Evolutionary conservation across 192 early-diverging fungal genomes (phyloP), one percentile per base, ranked within the genome.

Genomic region (Entomortierella chlamydospora): DNA sequence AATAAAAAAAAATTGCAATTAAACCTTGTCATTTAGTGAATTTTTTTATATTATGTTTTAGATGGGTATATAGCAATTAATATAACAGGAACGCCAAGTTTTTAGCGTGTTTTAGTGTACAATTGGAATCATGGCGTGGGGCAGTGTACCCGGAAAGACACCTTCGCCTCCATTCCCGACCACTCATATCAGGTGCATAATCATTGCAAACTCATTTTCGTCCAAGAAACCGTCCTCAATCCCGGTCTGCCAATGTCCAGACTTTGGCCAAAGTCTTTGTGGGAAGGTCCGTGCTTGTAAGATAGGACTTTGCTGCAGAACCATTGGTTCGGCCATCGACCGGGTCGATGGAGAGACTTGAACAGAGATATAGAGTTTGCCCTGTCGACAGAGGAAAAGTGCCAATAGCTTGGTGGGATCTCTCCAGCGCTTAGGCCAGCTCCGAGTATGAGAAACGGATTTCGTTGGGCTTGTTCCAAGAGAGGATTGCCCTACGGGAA

Each of bases 191-290:
- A 94, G 64, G 68, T 92, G 91, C 93, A 96, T 93, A 0, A 92
- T 92, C 4, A 94, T 92, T 37, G 90, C 85, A 77, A 95, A 96
- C 83, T 96, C 92, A 60, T 95, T 94, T 47, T 85, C 61, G 57
- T 95, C 93, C 69, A 96, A 80, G 56, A 93, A 93, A n/a, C 95
- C 95, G 62, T 92, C 90, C 23, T 74, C 68, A 61, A n/a, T 93
- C 91, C 93, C 93, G 94, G 62, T 96, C 93, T 22, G 92, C 86
- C 31, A 91, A 68, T 45, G 83, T 74, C 93, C 94, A 95, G 10
- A 96, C 83, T 60, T 93, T 89, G 29, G 90, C 87, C 52, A 96
- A 76, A 20, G 84, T 52, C 33, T 89, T 85, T 30, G 84, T 88
- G 4, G 91, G 83, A 26, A 95, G 66, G 13, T 93, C 94, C 8